These are phyloP conservation scores for Globisporangium acanthophoron DNA, from an alignment of 352 stramenopile genomes.

Conservation along the genomic window DNA sequence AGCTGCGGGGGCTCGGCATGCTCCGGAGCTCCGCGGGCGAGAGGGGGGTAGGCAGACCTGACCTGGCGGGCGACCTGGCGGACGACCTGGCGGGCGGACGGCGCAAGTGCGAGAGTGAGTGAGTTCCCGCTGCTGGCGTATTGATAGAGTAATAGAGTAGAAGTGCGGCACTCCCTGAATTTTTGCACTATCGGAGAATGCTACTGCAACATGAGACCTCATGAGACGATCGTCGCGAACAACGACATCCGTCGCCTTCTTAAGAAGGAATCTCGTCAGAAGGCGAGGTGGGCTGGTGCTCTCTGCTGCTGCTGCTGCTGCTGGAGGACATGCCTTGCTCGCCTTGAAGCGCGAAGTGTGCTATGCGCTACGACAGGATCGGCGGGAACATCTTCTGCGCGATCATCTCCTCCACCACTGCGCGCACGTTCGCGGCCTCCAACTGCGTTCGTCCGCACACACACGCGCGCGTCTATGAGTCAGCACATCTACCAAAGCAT, in stretches of 20 bases:
- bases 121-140: not conserved
- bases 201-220: not conserved
- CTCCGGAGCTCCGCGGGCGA: not conserved
- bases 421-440: conserved; percentile 46
- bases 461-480: not conserved
- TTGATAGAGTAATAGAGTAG: not conserved
- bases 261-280: too few species aligned
- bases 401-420: conserved; percentile 68
- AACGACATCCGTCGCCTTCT: not conserved
- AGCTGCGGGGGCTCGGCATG: not conserved
- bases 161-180: not conserved
- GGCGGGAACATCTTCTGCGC: conserved; percentile 77
- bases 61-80: too few species aligned
- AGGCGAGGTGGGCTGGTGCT: too few species aligned
- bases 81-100: not conserved
- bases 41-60: not conserved
- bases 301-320: too few species aligned
- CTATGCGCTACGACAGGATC: conserved; percentile 35
- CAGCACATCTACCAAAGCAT: not conserved
- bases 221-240: not conserved
- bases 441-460: conserved; percentile 23
- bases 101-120: not conserved
- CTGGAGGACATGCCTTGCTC: too few species aligned
- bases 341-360: too few species aligned
- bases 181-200: not conserved